These are phyloP conservation scores for Nicotiana tomentosiformis DNA, from an alignment of 257 asterid genomes.

Conservation along the genomic window DNA sequence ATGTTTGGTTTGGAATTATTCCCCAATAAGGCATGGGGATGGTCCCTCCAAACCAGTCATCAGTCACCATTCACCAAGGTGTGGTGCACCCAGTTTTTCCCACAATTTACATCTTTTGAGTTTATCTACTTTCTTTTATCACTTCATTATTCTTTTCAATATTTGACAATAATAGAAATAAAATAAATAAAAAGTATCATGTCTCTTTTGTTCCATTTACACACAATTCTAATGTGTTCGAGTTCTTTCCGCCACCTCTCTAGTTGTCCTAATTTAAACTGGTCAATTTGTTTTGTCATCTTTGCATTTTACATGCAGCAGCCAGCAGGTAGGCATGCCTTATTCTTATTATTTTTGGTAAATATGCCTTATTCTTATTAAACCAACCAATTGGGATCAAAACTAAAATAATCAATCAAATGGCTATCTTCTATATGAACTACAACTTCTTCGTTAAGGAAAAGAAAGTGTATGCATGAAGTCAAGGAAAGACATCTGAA, in stretches of 20 bases:
- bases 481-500: constrained; percentile 4
- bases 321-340: background rate
- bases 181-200: background rate
- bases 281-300: background rate
- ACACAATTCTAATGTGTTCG: background rate
- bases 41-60: constrained; percentile 20
- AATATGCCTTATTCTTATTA: background rate
- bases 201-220: background rate
- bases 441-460: background rate
- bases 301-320: constrained; percentile 11
- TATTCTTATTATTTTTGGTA: background rate
- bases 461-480: background rate
- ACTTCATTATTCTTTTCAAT: constrained; percentile 16
- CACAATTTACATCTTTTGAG: background rate
- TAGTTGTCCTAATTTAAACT: background rate
- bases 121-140: background rate
- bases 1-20: constrained; percentile 12
- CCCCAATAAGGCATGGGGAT: constrained; percentile 13
- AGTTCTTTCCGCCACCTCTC: constrained; percentile 7
- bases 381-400: background rate
- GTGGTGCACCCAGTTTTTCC: constrained; percentile 15
- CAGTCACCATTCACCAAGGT: constrained; percentile 12
- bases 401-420: background rate
- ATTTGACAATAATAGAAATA: background rate
- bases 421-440: background rate